Base-by-base conservation (phyloP, 108 stramenopile species). In the Pseudonitzschia multistriata region DNA sequence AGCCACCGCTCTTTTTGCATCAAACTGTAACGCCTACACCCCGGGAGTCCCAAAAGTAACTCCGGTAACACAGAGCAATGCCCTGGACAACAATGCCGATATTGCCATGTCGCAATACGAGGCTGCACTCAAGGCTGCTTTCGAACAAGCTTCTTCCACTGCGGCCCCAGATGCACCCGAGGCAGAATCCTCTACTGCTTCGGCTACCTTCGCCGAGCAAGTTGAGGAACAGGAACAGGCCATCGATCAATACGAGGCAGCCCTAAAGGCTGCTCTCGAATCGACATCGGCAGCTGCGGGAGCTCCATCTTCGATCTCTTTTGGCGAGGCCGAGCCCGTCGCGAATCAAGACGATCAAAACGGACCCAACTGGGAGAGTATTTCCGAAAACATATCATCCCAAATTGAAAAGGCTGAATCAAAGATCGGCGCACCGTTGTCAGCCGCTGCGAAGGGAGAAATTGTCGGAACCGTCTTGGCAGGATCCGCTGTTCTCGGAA, bases 381-480 rank as follows among this genome's bases (percentile, higher is more conserved):
- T 64, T n/a, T 45, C 63, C 27, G 25, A 64, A 45, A 36, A 39
- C 24, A 64, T 64, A 5, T 25, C 14, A 22, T 3, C 22, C 14
- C 35, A 27, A 22, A 64, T 64, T 24, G 42, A 47, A 22, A 29
- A 0, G 11, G 42, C 39, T 3, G 63, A 64, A 64, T 13, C 21
- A 13, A 64, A 64, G 28, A 10, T 30, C 17, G 63, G 63, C 7
- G 36, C 15, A 39, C 63, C 63, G 37, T 30, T 64, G 28, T 40
- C 37, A 0, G 63, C 39, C 25, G 63, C 39, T 0, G 40, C 39
- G 5, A 64, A 64, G 40, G 63, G 42, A 28, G 63, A 64, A 39
- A 69, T 69, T 24, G 55, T 69, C 14, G 68, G 49, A 27, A 69
- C 68, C 35, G 68, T 55, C 55, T 8, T 69, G 0, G 68, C 68